Percentiles rank a stretch among this genome's conserved stretches.
These are phyloP conservation scores for Lophium mytilinum DNA, from an alignment of 495 filamentous ascomycete genomes.

Conservation along the genomic window DNA sequence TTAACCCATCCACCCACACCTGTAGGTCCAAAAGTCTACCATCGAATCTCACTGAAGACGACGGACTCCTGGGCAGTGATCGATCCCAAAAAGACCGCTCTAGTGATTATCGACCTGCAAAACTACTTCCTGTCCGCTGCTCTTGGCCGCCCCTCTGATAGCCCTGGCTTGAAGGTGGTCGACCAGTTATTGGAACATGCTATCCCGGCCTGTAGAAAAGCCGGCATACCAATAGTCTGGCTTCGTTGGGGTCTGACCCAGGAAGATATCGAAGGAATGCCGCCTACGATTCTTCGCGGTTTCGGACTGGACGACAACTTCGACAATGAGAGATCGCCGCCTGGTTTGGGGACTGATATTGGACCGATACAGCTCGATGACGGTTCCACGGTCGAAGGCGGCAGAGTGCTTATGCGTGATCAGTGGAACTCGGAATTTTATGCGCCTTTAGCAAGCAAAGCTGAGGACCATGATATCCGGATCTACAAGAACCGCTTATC, in stretches of 20 bases:
- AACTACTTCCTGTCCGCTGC: slow-evolving; percentile 6
- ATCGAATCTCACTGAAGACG: not conserved
- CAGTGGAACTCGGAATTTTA: no score
- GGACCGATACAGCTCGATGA: no score
- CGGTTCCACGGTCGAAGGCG: no score
- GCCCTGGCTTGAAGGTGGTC: not conserved
- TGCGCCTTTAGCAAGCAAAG: no score
- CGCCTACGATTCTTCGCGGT: no score
- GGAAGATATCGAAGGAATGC: no score
- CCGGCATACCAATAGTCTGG: slow-evolving; percentile 1
- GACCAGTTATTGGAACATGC: not conserved
- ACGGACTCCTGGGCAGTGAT: not conserved
- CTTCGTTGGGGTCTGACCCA: slow-evolving; percentile 3
- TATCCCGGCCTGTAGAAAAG: slow-evolving; percentile 6
- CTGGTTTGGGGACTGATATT: no score
- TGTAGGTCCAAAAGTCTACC: slow-evolving; percentile 1
- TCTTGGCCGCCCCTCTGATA: not conserved
- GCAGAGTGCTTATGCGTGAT: no score
- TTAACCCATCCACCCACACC: slow-evolving; percentile 3
- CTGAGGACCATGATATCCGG: no score
- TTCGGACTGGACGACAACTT: no score
- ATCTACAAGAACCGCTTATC: no score
- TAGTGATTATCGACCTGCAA: slow-evolving; percentile 4
- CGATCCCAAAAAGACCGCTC: slow-evolving; percentile 1
- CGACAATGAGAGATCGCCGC: no score